Conservation (phyloP, 495 filamentous ascomycete species). For the Penicilliopsis zonata region DNA sequence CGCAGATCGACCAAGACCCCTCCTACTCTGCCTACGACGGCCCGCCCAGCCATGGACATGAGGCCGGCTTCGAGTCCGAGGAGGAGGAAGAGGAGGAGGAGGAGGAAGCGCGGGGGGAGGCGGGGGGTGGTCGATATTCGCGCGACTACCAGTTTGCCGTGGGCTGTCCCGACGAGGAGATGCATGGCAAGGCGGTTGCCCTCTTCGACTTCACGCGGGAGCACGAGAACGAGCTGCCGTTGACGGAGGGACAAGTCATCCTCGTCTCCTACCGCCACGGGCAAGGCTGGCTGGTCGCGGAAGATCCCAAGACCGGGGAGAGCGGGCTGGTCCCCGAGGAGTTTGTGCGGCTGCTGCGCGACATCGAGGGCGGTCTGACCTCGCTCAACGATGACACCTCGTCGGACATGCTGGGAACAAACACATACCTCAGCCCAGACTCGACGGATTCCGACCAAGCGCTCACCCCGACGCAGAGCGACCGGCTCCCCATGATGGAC, state of each 20-base stretch:
- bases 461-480: conserved; percentile 17
- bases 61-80: conserved; percentile 46
- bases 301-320: conserved; percentile 86
- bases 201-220: conserved; percentile 90
- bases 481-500: conserved; percentile 4
- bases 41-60: conserved; percentile 43
- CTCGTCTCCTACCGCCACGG: conserved; percentile 93
- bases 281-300: conserved; percentile 92
- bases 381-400: conserved; percentile 32
- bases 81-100: too few relatives aligned
- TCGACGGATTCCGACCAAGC: conserved; percentile 21
- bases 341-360: conserved; percentile 85
- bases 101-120: too few relatives aligned
- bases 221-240: conserved; percentile 89
- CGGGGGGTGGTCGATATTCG: conserved; percentile 56
- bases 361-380: conserved; percentile 63
- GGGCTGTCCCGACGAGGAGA: conserved; percentile 89
- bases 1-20: conserved; percentile 25
- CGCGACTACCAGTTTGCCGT: conserved; percentile 92
- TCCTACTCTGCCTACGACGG: conserved; percentile 33
- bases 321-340: conserved; percentile 90
- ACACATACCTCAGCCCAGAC: conserved; percentile 15
- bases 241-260: conserved; percentile 91
- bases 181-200: conserved; percentile 93
- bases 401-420: conserved; percentile 12